Evolutionary conservation across 371 early-diverging fungal genomes (phyloP), one percentile per base, ranked within the genome.

Genomic region (Dichotomocladium elegans): DNA sequence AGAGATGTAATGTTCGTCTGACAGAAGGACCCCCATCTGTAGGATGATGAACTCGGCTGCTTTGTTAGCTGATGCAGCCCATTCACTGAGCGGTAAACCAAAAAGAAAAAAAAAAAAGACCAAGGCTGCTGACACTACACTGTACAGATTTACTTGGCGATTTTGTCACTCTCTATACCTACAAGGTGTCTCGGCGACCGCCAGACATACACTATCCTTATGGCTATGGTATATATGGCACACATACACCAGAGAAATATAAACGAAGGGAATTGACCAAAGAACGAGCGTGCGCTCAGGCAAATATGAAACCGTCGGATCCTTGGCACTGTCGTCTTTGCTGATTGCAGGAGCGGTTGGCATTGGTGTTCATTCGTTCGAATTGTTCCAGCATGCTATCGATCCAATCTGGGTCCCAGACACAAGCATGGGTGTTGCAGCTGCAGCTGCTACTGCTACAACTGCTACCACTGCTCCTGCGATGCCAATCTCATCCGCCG

Each of bases 121-220:
- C 5, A 5, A 15, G 1, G 25, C 12, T 30, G 27, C 41, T 47
- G 3, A 27, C 24, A 43, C 25, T 12, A 41, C 19, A 28, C 14
- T n/a, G 11, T 41, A 47, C 44, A 79, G 88, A 88, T 64, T 60
- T 88, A 11, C 34, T 87, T 11, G 80, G 86, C 51, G 88, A 88
- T 57, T 63, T 86, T 49, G 86, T 87, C 2, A 87, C 88, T 6
- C 58, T 85, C 15, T 86, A 83, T 53, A 87, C 88, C 3, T 84
- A 83, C 53, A 82, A 78, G 51, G 79, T 74, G 71, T 84, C 88
- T 10, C 69, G 86, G 50, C 72, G 67, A 54, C 74, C 77, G 0
- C 71, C 83, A n/a, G 86, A 86, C 58, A 59, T 53, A 21, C 34
- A 66, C 12, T 81, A 83, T 51, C 85, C 85, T 26, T 87, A 79